These are phyloP conservation scores for Botrytis byssoidea DNA, from an alignment of 2,329 filamentous ascomycete genomes.

Conservation along the genomic window DNA sequence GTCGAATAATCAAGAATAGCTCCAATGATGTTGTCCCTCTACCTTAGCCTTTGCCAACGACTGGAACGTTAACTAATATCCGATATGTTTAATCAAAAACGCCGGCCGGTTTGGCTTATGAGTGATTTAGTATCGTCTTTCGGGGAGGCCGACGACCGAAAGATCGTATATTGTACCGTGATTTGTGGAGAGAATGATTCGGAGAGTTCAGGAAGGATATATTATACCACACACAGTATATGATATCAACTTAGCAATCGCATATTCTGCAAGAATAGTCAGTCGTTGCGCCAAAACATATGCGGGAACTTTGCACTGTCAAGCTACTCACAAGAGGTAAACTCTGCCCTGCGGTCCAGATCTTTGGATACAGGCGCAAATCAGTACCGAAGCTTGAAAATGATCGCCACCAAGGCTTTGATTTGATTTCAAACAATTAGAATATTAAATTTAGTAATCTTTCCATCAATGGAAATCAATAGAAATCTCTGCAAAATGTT, in stretches of 20 bases:
- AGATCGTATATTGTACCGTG: neutral
- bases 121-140: neutral
- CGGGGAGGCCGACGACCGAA: neutral
- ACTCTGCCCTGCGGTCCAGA: neutral
- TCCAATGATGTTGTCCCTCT: neutral
- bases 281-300: neutral
- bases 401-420: neutral
- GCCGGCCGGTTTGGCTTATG: neutral
- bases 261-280: neutral
- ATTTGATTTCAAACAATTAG: neutral
- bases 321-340: conserved; percentile 3
- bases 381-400: neutral
- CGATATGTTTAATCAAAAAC: neutral
- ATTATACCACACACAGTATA: neutral
- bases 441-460: neutral
- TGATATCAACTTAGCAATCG: neutral
- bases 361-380: neutral
- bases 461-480: no score
- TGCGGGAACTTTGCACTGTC: neutral
- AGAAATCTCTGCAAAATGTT: neutral
- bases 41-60: neutral
- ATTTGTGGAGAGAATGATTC: neutral
- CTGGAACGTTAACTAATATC: neutral
- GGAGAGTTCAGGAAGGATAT: neutral
- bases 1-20: neutral